Conservation (phyloP, 83 land plant genomes). For the Picea engelmannii region DNA sequence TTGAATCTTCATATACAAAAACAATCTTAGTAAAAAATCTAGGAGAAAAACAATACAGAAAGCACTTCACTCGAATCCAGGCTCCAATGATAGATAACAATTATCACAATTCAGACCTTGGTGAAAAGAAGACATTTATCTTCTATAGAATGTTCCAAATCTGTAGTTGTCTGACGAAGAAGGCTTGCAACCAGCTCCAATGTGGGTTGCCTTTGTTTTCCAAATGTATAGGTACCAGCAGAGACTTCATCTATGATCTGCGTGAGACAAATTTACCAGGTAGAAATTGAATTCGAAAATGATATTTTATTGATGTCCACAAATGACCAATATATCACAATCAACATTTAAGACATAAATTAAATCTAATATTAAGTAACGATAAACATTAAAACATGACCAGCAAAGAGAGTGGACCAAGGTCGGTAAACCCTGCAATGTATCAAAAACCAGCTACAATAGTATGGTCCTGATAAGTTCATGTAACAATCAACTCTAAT, state of each 20-base stretch:
- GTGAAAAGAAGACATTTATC: conserved; percentile 77
- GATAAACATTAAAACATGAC: not conserved
- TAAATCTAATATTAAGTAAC: too few relatives aligned
- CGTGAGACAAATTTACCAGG: not conserved
- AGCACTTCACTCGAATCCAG: not conserved
- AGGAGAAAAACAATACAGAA: not conserved
- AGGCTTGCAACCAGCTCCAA: conserved; percentile 59
- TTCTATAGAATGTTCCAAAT: conserved; percentile 70
- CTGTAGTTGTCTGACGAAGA: conserved; percentile 53
- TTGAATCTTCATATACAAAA: conserved; percentile 59
- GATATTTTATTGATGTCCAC: too few relatives aligned
- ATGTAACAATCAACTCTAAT: too few relatives aligned
- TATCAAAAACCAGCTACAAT: too few relatives aligned
- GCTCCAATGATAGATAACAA: not conserved
- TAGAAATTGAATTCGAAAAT: too few relatives aligned
- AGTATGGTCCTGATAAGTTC: too few relatives aligned
- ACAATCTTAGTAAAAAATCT: not conserved
- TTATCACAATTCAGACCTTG: conserved; percentile 51
- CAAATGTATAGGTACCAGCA: conserved; percentile 35
- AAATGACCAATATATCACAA: too few relatives aligned
- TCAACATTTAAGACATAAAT: too few relatives aligned
- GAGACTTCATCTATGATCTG: conserved; percentile 52
- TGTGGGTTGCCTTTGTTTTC: conserved; percentile 65
- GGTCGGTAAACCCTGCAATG: too few relatives aligned
- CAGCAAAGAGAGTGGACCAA: not conserved